A percentile compares a stretch with the other conserved stretches of the same genome.
phyloP scores from a whole-genome alignment of 2,329 filamentous ascomycete species.

The Dothideomycetes sp. region DNA sequence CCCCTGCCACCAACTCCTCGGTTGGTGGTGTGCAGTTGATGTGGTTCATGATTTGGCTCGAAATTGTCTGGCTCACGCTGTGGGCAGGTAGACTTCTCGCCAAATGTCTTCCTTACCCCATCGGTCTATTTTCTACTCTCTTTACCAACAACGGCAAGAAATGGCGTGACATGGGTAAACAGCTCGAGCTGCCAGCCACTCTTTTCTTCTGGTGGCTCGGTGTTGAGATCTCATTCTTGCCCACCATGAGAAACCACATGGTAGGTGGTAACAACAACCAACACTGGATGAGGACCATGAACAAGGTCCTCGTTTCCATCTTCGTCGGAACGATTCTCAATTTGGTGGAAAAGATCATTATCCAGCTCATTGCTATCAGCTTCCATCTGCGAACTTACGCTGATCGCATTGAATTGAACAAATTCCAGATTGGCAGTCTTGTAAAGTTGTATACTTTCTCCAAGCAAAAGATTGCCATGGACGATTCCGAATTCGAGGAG shows the following conservation, averaged over 20 bases:
- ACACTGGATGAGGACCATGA: slow-evolving; percentile 65
- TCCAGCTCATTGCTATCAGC: slow-evolving; percentile 87
- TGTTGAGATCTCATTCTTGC: slow-evolving; percentile 74
- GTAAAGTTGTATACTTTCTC: slow-evolving; percentile 58
- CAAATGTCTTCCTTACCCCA: slow-evolving; percentile 53
- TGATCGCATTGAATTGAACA: slow-evolving; percentile 84
- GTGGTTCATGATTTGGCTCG: slow-evolving; percentile 94
- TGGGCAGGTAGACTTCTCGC: slow-evolving; percentile 66
- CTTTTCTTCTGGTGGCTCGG: slow-evolving; percentile 90
- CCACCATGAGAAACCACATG: slow-evolving; percentile 64
- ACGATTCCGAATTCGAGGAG: slow-evolving; percentile 70
- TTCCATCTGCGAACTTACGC: slow-evolving; percentile 89
- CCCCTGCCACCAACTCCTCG: slow-evolving; percentile 38
- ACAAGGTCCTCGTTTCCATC: slow-evolving; percentile 79
- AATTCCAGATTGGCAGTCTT: slow-evolving; percentile 68
- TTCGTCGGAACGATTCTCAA: slow-evolving; percentile 75
- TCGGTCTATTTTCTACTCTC: slow-evolving; percentile 58
- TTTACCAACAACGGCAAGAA: slow-evolving; percentile 86
- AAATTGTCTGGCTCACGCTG: slow-evolving; percentile 83
- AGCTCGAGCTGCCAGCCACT: slow-evolving; percentile 75
- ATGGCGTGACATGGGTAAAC: slow-evolving; percentile 80
- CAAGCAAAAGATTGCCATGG: slow-evolving; percentile 54
- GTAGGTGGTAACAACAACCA: slow-evolving; percentile 44
- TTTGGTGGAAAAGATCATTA: slow-evolving; percentile 83
- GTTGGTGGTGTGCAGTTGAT: slow-evolving; percentile 68